Conservation (phyloP, 495 filamentous ascomycete genomes). For the Penicillium cinerascens region DNA sequence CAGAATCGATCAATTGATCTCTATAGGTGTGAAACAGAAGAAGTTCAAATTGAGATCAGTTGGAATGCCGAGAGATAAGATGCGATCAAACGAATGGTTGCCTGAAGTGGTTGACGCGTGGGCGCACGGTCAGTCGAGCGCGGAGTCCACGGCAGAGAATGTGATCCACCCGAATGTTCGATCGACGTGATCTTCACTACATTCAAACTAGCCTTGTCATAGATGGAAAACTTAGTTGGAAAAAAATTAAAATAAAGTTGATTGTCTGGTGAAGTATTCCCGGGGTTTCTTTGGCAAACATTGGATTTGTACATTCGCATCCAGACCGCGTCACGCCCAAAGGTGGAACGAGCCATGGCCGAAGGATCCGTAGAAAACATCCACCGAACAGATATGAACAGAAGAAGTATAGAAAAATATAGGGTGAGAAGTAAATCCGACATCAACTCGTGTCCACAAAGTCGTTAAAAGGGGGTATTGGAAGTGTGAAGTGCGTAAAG, state of each 20-base stretch:
- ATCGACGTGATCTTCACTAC: slow-evolving; percentile 22
- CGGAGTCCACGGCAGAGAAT: slow-evolving; percentile 16
- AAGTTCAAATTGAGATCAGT: background rate
- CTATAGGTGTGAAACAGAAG: background rate
- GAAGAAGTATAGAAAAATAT: slow-evolving; percentile 17
- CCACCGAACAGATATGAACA: slow-evolving; percentile 24
- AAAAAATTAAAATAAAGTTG: slow-evolving; percentile 4
- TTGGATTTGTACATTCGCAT: slow-evolving; percentile 1
- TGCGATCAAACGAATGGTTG: slow-evolving; percentile 17
- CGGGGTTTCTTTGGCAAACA: background rate
- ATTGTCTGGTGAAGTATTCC: background rate
- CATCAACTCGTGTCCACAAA: slow-evolving; percentile 36
- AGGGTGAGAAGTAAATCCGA: slow-evolving; percentile 15
- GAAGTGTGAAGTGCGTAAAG: slow-evolving; percentile 22
- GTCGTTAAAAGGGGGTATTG: slow-evolving; percentile 33
- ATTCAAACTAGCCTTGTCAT: background rate
- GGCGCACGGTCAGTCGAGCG: slow-evolving; percentile 25
- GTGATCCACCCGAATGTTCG: slow-evolving; percentile 22
- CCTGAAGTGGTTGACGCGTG: slow-evolving; percentile 15
- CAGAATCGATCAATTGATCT: background rate
- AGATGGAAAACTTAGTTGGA: background rate
- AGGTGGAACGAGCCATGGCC: background rate
- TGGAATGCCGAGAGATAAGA: slow-evolving; percentile 24
- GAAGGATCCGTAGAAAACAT: slow-evolving; percentile 1
- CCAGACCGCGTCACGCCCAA: background rate